Percentiles rank a stretch among this genome's conserved stretches.
These are phyloP conservation scores for Aureobasidium namibiae DNA, from an alignment of 2,329 filamentous ascomycete genomes.

Conservation along the genomic window DNA sequence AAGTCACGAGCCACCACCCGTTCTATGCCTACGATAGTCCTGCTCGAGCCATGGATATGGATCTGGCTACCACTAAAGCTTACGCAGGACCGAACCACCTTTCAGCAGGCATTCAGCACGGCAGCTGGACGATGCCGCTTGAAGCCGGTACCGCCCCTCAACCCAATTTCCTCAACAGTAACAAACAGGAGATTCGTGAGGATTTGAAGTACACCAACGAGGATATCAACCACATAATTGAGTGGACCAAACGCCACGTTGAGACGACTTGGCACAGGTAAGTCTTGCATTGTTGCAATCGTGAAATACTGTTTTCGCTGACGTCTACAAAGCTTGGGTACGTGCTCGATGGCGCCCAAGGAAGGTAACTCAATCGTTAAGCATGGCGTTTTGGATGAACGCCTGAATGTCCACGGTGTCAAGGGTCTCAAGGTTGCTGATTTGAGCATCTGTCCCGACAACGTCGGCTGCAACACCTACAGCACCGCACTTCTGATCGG, in stretches of 20 bases:
- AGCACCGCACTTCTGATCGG: slow-evolving; percentile 66
- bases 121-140: slow-evolving; percentile 56
- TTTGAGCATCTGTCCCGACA: slow-evolving; percentile 68
- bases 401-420: slow-evolving; percentile 69
- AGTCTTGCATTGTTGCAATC: too few species aligned
- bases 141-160: slow-evolving; percentile 45
- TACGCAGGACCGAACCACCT: slow-evolving; percentile 68
- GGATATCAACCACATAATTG: slow-evolving; percentile 59
- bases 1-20: slow-evolving; percentile 59
- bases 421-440: slow-evolving; percentile 71
- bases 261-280: slow-evolving; percentile 67
- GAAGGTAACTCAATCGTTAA: slow-evolving; percentile 74
- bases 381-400: slow-evolving; percentile 69
- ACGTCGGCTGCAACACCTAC: slow-evolving; percentile 57
- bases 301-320: too few species aligned
- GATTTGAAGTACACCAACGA: slow-evolving; percentile 58
- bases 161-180: slow-evolving; percentile 52
- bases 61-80: slow-evolving; percentile 64
- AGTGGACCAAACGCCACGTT: slow-evolving; percentile 49
- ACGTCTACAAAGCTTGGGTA: too few species aligned
- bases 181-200: slow-evolving; percentile 50
- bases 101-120: slow-evolving; percentile 61
- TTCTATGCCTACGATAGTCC: slow-evolving; percentile 64
- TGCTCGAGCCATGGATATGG: slow-evolving; percentile 63
- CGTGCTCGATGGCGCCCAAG: slow-evolving; percentile 68